Conservation (phyloP, 805 yeast species). For the Suhomyces faveliae region DNA sequence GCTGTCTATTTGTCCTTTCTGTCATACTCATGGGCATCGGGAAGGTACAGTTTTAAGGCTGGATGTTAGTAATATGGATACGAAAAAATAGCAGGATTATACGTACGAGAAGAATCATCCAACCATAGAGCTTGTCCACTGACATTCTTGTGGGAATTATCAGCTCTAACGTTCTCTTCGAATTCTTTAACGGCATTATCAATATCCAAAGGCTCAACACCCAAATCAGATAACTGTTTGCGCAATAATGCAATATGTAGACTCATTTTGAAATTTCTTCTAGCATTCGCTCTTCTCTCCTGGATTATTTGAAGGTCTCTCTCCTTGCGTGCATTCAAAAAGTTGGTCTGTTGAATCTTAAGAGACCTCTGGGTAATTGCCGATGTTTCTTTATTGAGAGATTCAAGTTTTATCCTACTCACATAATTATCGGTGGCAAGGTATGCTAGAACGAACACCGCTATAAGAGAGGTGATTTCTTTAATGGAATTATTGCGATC, state of each 20-base stretch:
- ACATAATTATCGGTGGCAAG: conserved; percentile 53
- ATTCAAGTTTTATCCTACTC: conserved; percentile 38
- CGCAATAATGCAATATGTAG: conserved; percentile 66
- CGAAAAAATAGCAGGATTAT: not conserved
- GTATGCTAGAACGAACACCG: conserved; percentile 45
- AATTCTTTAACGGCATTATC: conserved; percentile 54
- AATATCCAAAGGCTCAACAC: conserved; percentile 55
- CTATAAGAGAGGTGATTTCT: conserved; percentile 43
- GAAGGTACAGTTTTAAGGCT: conserved; percentile 49
- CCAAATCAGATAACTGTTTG: conserved; percentile 56
- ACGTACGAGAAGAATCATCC: conserved; percentile 46
- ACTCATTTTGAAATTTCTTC: conserved; percentile 57
- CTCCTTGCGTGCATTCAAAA: conserved; percentile 50
- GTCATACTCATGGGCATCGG: conserved; percentile 62
- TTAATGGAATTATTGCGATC: conserved; percentile 17
- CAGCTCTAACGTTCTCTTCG: conserved; percentile 57
- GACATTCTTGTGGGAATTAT: conserved; percentile 53
- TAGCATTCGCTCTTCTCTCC: conserved; percentile 47
- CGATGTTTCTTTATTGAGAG: conserved; percentile 32
- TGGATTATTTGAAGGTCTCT: conserved; percentile 51
- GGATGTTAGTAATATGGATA: conserved; percentile 15
- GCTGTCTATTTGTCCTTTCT: conserved; percentile 18
- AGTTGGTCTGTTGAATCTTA: conserved; percentile 47
- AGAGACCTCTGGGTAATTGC: conserved; percentile 38
- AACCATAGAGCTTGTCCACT: conserved; percentile 60